Evolutionary conservation across 352 stramenopile species (phyloP).

Genomic region (Phytophthora sojae): DNA sequence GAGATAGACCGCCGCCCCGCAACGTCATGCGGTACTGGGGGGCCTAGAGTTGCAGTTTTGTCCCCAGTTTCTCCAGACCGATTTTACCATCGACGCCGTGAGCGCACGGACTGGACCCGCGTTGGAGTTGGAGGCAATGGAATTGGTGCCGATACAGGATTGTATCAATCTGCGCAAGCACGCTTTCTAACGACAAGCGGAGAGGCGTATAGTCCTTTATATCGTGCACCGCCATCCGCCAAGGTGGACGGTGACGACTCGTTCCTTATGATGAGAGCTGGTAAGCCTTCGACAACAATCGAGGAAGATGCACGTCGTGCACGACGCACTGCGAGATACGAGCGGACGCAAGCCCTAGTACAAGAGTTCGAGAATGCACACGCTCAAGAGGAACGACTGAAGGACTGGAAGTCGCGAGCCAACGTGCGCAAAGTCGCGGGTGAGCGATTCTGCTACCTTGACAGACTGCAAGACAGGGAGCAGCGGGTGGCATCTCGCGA

Average conservation of each 20-base stretch:
- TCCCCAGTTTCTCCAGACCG: slow-evolving; percentile 55
- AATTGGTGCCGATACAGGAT: slow-evolving; percentile 44
- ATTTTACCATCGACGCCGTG: slow-evolving; percentile 58
- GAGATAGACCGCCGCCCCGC: slow-evolving; percentile 34
- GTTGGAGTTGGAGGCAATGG: slow-evolving; percentile 81
- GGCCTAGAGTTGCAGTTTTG: slow-evolving; percentile 40
- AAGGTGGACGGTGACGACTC: slow-evolving; percentile 36
- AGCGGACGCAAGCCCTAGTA: slow-evolving; percentile 53
- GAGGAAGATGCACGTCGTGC: slow-evolving; percentile 48
- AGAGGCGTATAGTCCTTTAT: slow-evolving; percentile 62
- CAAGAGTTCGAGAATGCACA: slow-evolving; percentile 39
- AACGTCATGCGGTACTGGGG: slow-evolving; percentile 11
- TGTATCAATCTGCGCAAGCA: slow-evolving; percentile 50
- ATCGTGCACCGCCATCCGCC: slow-evolving; percentile 33
- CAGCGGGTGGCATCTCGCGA: slow-evolving; percentile 58
- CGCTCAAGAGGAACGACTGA: slow-evolving; percentile 46
- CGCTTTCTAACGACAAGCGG: slow-evolving; percentile 67
- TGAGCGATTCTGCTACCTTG: slow-evolving; percentile 65
- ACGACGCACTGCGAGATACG: slow-evolving; percentile 48
- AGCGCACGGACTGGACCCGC: slow-evolving; percentile 80
- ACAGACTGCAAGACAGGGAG: slow-evolving; percentile 68
- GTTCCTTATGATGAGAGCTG: slow-evolving; percentile 44
- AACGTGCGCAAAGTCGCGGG: slow-evolving; percentile 58
- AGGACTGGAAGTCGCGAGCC: slow-evolving; percentile 61
- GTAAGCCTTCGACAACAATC: slow-evolving; percentile 29